These are phyloP conservation scores for Diatrype stigma DNA, from an alignment of 2,329 filamentous ascomycete species.

Conservation along the genomic window DNA sequence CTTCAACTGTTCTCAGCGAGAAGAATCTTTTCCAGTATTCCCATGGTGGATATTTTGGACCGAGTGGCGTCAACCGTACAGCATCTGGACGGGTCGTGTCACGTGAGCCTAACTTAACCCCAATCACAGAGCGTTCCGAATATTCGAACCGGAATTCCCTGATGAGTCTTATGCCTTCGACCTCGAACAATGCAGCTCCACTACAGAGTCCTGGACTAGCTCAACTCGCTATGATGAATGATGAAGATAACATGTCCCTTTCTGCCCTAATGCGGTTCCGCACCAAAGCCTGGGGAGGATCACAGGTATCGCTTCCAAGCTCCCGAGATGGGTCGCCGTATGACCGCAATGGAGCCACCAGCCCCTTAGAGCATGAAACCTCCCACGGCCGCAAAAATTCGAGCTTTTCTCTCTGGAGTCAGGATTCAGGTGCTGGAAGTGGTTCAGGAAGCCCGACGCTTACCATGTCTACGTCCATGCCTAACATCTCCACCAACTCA, in stretches of 20 bases:
- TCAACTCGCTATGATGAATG: conserved; percentile 66
- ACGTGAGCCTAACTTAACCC: conserved; percentile 86
- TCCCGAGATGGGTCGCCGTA: conserved; percentile 37
- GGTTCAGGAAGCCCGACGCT: conserved; percentile 50
- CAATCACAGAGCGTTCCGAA: conserved; percentile 93
- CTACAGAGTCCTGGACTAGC: conserved; percentile 70
- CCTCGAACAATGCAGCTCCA: conserved; percentile 42
- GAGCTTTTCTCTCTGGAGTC: conserved; percentile 44
- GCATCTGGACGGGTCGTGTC: conserved; percentile 71
- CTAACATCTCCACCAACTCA: conserved; percentile 20
- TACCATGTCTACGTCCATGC: conserved; percentile 38
- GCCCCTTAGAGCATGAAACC: conserved; percentile 35
- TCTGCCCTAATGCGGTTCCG: conserved; percentile 69
- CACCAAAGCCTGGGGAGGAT: conserved; percentile 75
- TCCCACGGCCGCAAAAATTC: conserved; percentile 46
- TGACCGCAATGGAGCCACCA: conserved; percentile 41
- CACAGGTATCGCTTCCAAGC: conserved; percentile 66
- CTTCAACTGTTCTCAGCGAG: conserved; percentile 23
- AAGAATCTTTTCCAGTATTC: conserved; percentile 54
- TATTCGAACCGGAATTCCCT: conserved; percentile 93
- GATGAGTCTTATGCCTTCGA: conserved; percentile 63
- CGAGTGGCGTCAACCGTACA: conserved; percentile 64
- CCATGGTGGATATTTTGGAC: conserved; percentile 86
- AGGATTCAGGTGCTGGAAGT: conserved; percentile 40
- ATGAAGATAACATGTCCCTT: conserved; percentile 69